A percentile compares a stretch with the other conserved stretches of the same genome.
phyloP scores from a whole-genome alignment of 2,329 filamentous ascomycete species.

The Ampelomyces quisqualis region DNA sequence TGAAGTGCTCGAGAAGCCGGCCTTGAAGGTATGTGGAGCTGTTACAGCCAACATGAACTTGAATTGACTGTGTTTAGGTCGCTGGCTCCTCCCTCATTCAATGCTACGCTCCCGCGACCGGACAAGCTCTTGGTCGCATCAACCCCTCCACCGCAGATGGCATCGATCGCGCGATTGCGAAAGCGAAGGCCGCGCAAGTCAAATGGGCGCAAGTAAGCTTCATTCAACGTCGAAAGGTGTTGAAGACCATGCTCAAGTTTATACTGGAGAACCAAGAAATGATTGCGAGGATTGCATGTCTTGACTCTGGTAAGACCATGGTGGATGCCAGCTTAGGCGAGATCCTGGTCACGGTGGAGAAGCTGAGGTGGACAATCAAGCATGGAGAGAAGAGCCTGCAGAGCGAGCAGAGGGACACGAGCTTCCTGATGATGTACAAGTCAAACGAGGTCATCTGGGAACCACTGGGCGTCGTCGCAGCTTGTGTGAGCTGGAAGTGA shows the following conservation, averaged over 20 bases:
- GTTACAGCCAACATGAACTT: background rate
- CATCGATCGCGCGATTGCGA: slow-evolving; percentile 76
- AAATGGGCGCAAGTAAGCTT: slow-evolving; percentile 80
- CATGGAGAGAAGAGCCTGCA: slow-evolving; percentile 82
- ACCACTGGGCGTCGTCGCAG: slow-evolving; percentile 87
- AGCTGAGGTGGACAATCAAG: slow-evolving; percentile 88
- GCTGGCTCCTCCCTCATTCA: slow-evolving; percentile 68
- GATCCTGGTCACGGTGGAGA: slow-evolving; percentile 90
- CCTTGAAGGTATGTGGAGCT: slow-evolving; percentile 55
- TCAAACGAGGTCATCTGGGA: slow-evolving; percentile 87
- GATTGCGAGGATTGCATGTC: slow-evolving; percentile 80
- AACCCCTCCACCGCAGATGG: slow-evolving; percentile 73
- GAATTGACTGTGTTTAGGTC: slow-evolving; percentile 44
- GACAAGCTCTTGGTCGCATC: slow-evolving; percentile 74
- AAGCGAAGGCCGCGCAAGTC: slow-evolving; percentile 71
- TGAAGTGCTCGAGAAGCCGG: slow-evolving; percentile 59
- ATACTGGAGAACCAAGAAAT: slow-evolving; percentile 85
- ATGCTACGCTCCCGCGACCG: slow-evolving; percentile 88
- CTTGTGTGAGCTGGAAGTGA: slow-evolving; percentile 96
- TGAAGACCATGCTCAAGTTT: slow-evolving; percentile 77
- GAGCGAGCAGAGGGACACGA: slow-evolving; percentile 75
- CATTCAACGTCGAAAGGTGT: slow-evolving; percentile 71
- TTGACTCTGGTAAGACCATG: slow-evolving; percentile 95
- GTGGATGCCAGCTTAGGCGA: slow-evolving; percentile 93
- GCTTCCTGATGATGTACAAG: slow-evolving; percentile 94